A percentile compares a stretch with the other conserved stretches of the same genome.
Evolutionary conservation across 2,329 filamentous ascomycete genomes (phyloP).

Genomic region (Chaetomiaceae sp.): DNA sequence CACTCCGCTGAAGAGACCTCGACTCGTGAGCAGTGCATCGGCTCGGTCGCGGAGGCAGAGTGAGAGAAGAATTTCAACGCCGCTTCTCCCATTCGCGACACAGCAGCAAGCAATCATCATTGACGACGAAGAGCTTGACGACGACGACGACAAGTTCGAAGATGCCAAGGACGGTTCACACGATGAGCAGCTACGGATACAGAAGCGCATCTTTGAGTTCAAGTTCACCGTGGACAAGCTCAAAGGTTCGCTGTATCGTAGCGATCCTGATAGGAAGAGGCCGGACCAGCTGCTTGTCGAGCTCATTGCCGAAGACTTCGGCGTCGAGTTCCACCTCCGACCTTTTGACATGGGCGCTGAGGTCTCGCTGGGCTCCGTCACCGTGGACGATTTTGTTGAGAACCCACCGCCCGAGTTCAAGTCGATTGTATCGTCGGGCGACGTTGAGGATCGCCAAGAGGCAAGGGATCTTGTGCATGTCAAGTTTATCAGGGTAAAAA

Average conservation of each 20-base stretch:
- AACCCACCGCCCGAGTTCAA: constrained; percentile 87
- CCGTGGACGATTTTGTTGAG: constrained; percentile 92
- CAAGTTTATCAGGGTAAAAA: constrained; percentile 86
- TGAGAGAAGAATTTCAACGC: constrained; percentile 60
- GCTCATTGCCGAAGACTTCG: constrained; percentile 83
- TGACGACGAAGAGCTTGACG: constrained; percentile 63
- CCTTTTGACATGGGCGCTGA: constrained; percentile 92
- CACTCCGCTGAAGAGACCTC: constrained; percentile 39
- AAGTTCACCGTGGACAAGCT: constrained; percentile 94
- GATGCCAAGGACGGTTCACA: constrained; percentile 57
- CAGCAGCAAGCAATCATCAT: constrained; percentile 71
- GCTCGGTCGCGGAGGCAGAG: constrained; percentile 41
- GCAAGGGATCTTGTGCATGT: constrained; percentile 80
- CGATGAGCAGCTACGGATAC: constrained; percentile 62
- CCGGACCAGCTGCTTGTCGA: constrained; percentile 83
- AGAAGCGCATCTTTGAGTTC: constrained; percentile 91
- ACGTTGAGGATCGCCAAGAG: constrained; percentile 65
- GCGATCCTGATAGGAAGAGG: constrained; percentile 71
- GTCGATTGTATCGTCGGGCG: constrained; percentile 87
- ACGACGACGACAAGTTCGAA: constrained; percentile 62
- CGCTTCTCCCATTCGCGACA: constrained; percentile 62
- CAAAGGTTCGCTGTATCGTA: constrained; percentile 85
- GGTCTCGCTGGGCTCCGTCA: constrained; percentile 79
- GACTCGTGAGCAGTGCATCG: constrained; percentile 45
- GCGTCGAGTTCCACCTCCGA: constrained; percentile 80